A percentile compares a stretch with the other conserved stretches of the same genome.
phyloP scores from a whole-genome alignment of 164 flowering plant species.

The Berberis vulgaris region DNA sequence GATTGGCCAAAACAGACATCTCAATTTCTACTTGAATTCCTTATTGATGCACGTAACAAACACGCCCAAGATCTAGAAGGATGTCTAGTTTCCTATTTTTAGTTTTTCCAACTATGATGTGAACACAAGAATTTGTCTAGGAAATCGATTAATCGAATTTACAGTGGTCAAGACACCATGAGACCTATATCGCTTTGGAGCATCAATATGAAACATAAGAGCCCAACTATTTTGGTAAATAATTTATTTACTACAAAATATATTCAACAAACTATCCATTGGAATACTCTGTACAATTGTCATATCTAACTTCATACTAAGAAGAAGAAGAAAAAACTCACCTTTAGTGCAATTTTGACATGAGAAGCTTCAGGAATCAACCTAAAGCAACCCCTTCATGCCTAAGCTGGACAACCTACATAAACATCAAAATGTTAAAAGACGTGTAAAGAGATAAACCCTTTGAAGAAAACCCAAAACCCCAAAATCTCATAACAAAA shows the following conservation, averaged over 20 bases:
- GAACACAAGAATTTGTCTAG: neutral
- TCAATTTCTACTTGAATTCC: neutral
- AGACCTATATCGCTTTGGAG: neutral
- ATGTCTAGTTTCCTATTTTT: neutral
- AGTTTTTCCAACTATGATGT: slow-evolving; percentile 1
- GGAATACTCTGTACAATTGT: neutral
- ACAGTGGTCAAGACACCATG: neutral
- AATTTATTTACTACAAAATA: neutral
- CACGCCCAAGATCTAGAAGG: neutral
- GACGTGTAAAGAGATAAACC: no score
- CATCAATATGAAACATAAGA: neutral
- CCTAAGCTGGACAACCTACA: no score
- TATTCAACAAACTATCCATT: neutral
- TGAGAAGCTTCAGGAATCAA: no score
- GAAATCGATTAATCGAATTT: neutral
- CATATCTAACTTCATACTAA: neutral
- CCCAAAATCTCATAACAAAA: no score
- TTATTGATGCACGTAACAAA: neutral
- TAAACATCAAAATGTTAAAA: no score
- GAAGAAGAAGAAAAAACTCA: no score
- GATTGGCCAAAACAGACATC: neutral
- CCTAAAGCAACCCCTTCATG: no score
- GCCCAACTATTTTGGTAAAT: slow-evolving; percentile 2
- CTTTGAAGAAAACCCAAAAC: no score
- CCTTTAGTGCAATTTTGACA: no score